phyloP scores from a whole-genome alignment of 352 stramenopile genomes.

The Peronospora tabacina region DNA sequence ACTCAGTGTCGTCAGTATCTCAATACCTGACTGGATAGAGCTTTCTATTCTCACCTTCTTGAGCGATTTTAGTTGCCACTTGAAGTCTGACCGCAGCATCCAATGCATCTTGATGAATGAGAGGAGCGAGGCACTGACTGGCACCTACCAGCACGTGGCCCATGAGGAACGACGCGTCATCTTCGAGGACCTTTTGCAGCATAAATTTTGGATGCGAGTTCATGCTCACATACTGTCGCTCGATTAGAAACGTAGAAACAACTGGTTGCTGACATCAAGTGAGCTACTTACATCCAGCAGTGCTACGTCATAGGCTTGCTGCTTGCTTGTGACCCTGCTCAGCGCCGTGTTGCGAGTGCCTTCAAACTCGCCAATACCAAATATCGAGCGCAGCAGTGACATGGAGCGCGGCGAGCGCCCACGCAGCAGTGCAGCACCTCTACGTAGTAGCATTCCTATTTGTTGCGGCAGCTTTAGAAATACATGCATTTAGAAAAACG shows the following conservation, averaged over 20 bases:
- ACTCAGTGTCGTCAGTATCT: slow-evolving; percentile 4
- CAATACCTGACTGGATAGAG: neutral
- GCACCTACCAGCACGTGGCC: slow-evolving; percentile 73
- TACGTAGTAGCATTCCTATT: slow-evolving; percentile 9
- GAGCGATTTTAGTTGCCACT: slow-evolving; percentile 29
- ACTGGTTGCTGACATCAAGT: neutral
- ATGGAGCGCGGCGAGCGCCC: slow-evolving; percentile 30
- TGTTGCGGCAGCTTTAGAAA: neutral
- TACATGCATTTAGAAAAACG: too few species aligned
- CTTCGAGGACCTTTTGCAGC: slow-evolving; percentile 54
- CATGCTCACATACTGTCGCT: slow-evolving; percentile 61
- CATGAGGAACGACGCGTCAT: slow-evolving; percentile 69
- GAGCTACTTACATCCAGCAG: slow-evolving; percentile 43
- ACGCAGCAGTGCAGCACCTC: slow-evolving; percentile 6
- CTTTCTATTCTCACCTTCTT: slow-evolving; percentile 23
- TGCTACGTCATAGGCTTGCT: slow-evolving; percentile 61
- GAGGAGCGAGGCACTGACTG: slow-evolving; percentile 58
- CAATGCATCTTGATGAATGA: slow-evolving; percentile 58
- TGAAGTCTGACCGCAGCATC: slow-evolving; percentile 36
- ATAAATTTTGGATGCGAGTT: slow-evolving; percentile 71
- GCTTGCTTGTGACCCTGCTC: slow-evolving; percentile 47
- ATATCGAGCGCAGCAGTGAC: slow-evolving; percentile 68
- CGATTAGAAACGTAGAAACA: slow-evolving; percentile 20
- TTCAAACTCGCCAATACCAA: slow-evolving; percentile 79
- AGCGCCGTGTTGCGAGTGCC: slow-evolving; percentile 53